These are phyloP conservation scores for Echinochloa phyllopogon DNA, from an alignment of 176 grass and related monocot genomes.

Conservation along the genomic window DNA sequence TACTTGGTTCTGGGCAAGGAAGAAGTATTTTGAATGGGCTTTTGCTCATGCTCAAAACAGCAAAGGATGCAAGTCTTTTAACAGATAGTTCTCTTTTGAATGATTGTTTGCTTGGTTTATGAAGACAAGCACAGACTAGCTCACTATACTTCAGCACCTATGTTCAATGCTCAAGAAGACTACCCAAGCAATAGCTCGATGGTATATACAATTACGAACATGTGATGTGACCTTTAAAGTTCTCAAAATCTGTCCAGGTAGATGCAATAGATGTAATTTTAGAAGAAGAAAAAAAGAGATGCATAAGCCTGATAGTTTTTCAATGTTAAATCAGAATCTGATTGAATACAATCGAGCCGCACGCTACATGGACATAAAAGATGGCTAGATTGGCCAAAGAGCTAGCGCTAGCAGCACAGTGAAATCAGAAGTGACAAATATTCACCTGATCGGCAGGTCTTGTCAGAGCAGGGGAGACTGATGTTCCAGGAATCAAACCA, in stretches of 20 bases:
- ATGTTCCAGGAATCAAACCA: conserved; percentile 66
- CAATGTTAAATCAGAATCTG: not conserved
- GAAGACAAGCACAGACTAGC: not conserved
- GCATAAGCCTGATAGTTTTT: conserved; percentile 1
- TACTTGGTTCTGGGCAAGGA: not conserved
- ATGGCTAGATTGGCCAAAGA: not conserved
- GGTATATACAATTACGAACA: conserved; percentile 25
- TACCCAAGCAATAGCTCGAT: not conserved
- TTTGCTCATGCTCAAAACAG: not conserved
- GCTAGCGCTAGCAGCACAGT: not conserved
- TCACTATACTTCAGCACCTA: conserved; percentile 1
- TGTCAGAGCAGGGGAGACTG: conserved; percentile 69
- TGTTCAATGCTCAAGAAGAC: conserved; percentile 14
- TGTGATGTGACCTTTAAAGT: conserved; percentile 16
- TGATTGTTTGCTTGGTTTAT: not conserved
- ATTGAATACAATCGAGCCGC: not conserved
- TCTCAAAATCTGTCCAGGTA: not conserved
- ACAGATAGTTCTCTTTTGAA: conserved; percentile 4
- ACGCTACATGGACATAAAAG: not conserved
- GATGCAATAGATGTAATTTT: not conserved
- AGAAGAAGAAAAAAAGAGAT: not conserved
- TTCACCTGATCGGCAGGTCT: conserved; percentile 85
- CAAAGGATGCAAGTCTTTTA: not conserved
- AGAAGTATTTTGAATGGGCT: not conserved
- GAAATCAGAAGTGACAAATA: conserved; percentile 16